Percentiles rank a stretch among this genome's conserved stretches.
phyloP scores from a whole-genome alignment of 192 early-diverging fungal genomes.

The Cladochytrium replicatum region DNA sequence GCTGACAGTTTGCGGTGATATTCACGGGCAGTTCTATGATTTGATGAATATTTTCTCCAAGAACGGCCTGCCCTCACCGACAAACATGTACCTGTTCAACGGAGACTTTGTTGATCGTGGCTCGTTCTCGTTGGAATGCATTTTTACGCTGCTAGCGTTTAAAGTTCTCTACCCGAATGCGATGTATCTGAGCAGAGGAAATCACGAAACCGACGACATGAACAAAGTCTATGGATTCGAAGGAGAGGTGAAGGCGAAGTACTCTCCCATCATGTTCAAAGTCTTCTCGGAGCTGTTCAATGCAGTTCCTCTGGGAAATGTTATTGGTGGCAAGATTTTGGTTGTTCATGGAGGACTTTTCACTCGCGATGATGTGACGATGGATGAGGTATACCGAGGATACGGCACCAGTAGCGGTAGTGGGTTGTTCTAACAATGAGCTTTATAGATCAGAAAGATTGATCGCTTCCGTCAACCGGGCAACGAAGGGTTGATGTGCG shows the following conservation, averaged over 20 bases:
- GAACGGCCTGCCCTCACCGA: conserved; percentile 79
- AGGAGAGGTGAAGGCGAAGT: conserved; percentile 94
- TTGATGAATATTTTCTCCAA: conserved; percentile 89
- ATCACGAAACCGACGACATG: conserved; percentile 98
- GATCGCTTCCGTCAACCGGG: conserved; percentile 75
- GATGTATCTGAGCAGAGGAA: conserved; percentile 85
- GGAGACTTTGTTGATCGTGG: conserved; percentile 99
- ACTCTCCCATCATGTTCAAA: conserved; percentile 81
- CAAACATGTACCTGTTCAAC: conserved; percentile 75
- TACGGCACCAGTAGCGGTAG: no score
- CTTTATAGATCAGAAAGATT: conserved; percentile 59
- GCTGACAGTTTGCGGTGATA: conserved; percentile 94
- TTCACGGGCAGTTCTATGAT: conserved; percentile 98
- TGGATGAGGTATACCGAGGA: conserved; percentile 57
- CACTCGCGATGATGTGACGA: conserved; percentile 77
- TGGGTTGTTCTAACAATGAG: no score
- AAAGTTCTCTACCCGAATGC: conserved; percentile 80
- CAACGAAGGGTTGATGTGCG: conserved; percentile 75
- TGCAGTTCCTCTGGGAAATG: conserved; percentile 82
- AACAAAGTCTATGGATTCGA: conserved; percentile 99
- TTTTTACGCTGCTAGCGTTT: conserved; percentile 81
- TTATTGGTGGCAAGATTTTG: conserved; percentile 86
- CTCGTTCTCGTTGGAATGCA: conserved; percentile 94
- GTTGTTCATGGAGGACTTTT: conserved; percentile 96
- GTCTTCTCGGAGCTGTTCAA: conserved; percentile 94